phyloP scores from a whole-genome alignment of 1,139 yeast genomes.

The Scheffersomyces segobiensis region DNA sequence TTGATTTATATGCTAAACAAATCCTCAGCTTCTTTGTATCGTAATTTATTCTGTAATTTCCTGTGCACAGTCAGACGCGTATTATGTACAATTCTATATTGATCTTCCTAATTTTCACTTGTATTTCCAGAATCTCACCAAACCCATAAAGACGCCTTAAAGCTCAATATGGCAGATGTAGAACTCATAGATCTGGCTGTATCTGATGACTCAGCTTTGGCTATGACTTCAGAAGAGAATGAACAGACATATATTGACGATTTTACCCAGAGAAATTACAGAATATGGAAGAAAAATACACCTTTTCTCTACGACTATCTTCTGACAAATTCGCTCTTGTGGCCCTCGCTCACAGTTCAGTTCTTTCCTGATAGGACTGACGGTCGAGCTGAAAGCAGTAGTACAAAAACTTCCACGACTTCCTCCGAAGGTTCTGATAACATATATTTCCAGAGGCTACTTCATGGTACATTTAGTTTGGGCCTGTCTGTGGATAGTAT shows the following conservation, averaged over 20 bases:
- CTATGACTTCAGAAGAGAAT: background rate
- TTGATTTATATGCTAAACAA: background rate
- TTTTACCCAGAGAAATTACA: conserved; percentile 35
- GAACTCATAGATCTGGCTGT: background rate
- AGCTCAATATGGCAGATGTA: background rate
- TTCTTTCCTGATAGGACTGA: conserved; percentile 51
- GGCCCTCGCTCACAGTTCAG: conserved; percentile 58
- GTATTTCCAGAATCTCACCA: background rate
- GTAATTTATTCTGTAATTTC: background rate
- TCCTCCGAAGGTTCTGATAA: conserved; percentile 7
- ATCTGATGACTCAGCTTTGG: background rate
- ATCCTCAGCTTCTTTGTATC: background rate
- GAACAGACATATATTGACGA: conserved; percentile 22
- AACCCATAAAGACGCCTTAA: background rate
- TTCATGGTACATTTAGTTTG: conserved; percentile 45
- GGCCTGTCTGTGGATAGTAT: conserved; percentile 45
- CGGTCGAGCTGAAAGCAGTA: background rate
- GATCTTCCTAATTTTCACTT: background rate
- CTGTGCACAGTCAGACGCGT: background rate
- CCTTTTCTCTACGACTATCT: conserved; percentile 53
- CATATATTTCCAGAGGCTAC: conserved; percentile 31
- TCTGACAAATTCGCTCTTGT: conserved; percentile 48
- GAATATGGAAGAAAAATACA: conserved; percentile 57
- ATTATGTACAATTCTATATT: background rate
- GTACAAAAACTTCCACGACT: conserved; percentile 1